Evolutionary conservation across 2,329 filamentous ascomycete species (phyloP), one percentile per base, ranked within the genome.

Genomic region (Stemphylium beticola): DNA sequence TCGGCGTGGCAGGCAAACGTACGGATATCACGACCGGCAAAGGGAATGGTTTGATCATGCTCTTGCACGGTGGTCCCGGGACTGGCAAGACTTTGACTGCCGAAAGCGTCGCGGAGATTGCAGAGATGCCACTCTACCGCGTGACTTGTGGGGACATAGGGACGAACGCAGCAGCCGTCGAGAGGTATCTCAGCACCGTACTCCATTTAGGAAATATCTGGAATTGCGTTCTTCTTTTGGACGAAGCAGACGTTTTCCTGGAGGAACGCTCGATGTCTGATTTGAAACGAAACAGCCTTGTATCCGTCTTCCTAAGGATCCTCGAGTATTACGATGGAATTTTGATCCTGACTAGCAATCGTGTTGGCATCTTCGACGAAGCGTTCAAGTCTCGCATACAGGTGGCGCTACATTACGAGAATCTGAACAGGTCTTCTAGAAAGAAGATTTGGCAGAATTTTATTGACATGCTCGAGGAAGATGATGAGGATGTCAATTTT

Each of bases 211-310:
- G 49, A 4, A 37, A 7, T 0, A 78, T 77, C 6, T 84, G 79
- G 70, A 78, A 77, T n/a, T 82, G 78, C 33, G 76, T 85, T 6
- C 76, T 85, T 82, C 41, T 57, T 14, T 34, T 58, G 8, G 56
- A 58, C 11, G 52, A 58, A 20, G 52, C 52, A 2, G 42, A 44
- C 33, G 42, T 44, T 3, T 44, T 44, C 3, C 42, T 44, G 3
- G 42, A 29, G 2, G 10, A 45, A 85, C 51, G 81, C 84, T 57
- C 37, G 3, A 12, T 18, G 2, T 24, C 43, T 1, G 56, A 60
- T n/a, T 37, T 66, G 2, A 33, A 60, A 38, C 55, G 64, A 5
- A 65, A 66, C 26, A 49, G 56, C 7, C 49, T 65, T 3, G 61
- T 65, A 2, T 60, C 61, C 4, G 59, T 67, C 0, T 65, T 67